Base-by-base conservation (phyloP, 495 filamentous ascomycete species). In the Hypoxylon subgilvum region DNA sequence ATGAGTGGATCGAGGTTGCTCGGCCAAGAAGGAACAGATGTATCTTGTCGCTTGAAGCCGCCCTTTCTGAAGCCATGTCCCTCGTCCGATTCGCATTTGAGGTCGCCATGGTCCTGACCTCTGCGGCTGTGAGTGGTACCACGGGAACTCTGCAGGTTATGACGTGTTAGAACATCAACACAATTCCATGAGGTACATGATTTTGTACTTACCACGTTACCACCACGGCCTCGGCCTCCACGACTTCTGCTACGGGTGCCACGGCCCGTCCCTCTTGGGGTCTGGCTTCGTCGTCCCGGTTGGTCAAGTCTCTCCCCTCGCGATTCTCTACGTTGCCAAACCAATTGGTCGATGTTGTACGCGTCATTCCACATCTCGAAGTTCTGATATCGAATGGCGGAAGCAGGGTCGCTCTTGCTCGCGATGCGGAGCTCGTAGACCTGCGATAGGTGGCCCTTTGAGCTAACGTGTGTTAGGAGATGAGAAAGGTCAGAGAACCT, bases 401-500 rank as follows among this genome's bases (percentile, higher is more conserved):
- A 81, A 0, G 69, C 64, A 4, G 57, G 53, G 30, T 95, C 87
- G 18, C 79, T 74, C 21, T 79, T 73, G 40, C 84, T 79, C 52
- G 79, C 80, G 46, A 96, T 79, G 55, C 87, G 79, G 28, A 89
- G 74, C 58, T 88, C 89, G 79, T 88, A 89, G 41, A 86, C 81
- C 58, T 88, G 77, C 12, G 88, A 82, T 8, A 96, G 73, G 68
- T 97, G 92, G 27, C 85, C 86, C 66, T 96, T 96, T 43, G 91
- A 96, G 18, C 85, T 80, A 13, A 95, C 80, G 63, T 97, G 92
- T 25, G 92, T 97, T 52, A 97, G 79, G 18, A 96, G 77, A 65
- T 96, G 92, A 12, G 91, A 95, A 25, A 90, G 73, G 67, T 97
- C 92, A 44, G 91, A 94, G 73, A 96, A 97, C 31, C 68, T 75